Evolutionary conservation across 495 filamentous ascomycete genomes (phyloP).

Genomic region (Symbiotaphrina buchneri): DNA sequence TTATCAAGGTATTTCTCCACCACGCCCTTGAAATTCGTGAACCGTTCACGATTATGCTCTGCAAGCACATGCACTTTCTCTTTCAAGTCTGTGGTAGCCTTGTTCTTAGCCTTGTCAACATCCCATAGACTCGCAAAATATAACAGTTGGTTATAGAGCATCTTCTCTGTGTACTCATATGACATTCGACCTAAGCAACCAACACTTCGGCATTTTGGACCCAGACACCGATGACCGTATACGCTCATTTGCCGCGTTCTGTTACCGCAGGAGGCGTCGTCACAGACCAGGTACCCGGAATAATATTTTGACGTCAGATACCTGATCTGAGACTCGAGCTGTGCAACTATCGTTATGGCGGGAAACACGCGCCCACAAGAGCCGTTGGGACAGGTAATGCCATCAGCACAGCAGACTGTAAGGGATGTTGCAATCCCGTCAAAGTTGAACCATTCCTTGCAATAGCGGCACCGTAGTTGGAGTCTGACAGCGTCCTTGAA

Average conservation of each 20-base stretch:
- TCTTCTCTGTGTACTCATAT: slow-evolving; percentile 74
- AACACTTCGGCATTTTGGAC: slow-evolving; percentile 55
- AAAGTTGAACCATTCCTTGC: slow-evolving; percentile 47
- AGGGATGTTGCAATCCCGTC: slow-evolving; percentile 41
- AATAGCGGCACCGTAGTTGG: slow-evolving; percentile 55
- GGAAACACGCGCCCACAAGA: slow-evolving; percentile 39
- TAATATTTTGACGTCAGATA: slow-evolving; percentile 65
- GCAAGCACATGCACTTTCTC: slow-evolving; percentile 49
- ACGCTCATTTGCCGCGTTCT: slow-evolving; percentile 83
- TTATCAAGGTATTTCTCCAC: slow-evolving; percentile 77
- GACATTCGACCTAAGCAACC: slow-evolving; percentile 77
- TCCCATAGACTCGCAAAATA: slow-evolving; percentile 78
- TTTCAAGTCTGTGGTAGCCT: slow-evolving; percentile 15
- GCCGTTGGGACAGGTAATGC: slow-evolving; percentile 43
- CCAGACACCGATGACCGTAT: slow-evolving; percentile 74
- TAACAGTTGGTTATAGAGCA: slow-evolving; percentile 80
- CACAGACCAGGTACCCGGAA: slow-evolving; percentile 74
- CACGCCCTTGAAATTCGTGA: slow-evolving; percentile 49
- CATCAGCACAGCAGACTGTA: slow-evolving; percentile 40
- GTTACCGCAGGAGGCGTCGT: slow-evolving; percentile 67
- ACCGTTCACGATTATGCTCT: slow-evolving; percentile 57
- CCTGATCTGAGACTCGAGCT: slow-evolving; percentile 69
- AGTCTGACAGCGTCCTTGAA: slow-evolving; percentile 64
- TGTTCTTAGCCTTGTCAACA: slow-evolving; percentile 53
- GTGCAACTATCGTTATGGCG: slow-evolving; percentile 55